Evolutionary conservation across 1,284 basidiomycete species (phyloP).

Genomic region (Hemileia vastatrix): DNA sequence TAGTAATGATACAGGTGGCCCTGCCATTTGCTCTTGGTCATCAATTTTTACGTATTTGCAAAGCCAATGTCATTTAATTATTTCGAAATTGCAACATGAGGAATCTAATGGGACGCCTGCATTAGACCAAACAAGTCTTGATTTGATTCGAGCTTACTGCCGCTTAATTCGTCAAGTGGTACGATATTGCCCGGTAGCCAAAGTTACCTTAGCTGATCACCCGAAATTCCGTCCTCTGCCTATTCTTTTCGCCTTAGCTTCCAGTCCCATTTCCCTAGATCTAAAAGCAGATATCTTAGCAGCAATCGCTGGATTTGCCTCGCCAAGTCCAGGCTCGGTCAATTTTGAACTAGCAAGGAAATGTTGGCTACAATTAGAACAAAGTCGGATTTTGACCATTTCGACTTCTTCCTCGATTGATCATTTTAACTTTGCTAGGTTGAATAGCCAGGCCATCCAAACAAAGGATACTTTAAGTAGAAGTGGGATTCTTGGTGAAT

Average conservation of each 20-base stretch:
- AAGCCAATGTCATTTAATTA: conserved; percentile 17
- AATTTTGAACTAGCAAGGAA: conserved; percentile 64
- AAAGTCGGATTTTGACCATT: conserved; percentile 23
- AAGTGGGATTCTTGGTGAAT: conserved; percentile 47
- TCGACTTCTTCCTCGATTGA: too few relatives aligned
- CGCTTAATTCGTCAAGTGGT: conserved; percentile 71
- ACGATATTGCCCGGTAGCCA: conserved; percentile 64
- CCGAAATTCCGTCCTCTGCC: conserved; percentile 60
- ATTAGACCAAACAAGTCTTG: too few relatives aligned
- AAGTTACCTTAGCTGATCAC: conserved; percentile 67
- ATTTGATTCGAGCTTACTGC: conserved; percentile 14
- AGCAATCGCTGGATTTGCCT: conserved; percentile 65
- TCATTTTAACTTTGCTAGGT: conserved; percentile 10
- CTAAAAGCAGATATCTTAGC: conserved; percentile 80
- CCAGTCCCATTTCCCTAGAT: conserved; percentile 72
- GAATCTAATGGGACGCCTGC: conserved; percentile 7
- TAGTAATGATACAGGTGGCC: conserved; percentile 12
- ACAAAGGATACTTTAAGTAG: background rate
- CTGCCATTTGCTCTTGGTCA: conserved; percentile 22
- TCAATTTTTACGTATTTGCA: conserved; percentile 21
- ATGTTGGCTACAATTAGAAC: conserved; percentile 22
- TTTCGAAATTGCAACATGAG: conserved; percentile 12
- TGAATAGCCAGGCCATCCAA: background rate
- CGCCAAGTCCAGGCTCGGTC: conserved; percentile 57
- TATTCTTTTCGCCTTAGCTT: conserved; percentile 66